phyloP scores from a whole-genome alignment of 75 land plant species.

The Gnetum montanum region DNA sequence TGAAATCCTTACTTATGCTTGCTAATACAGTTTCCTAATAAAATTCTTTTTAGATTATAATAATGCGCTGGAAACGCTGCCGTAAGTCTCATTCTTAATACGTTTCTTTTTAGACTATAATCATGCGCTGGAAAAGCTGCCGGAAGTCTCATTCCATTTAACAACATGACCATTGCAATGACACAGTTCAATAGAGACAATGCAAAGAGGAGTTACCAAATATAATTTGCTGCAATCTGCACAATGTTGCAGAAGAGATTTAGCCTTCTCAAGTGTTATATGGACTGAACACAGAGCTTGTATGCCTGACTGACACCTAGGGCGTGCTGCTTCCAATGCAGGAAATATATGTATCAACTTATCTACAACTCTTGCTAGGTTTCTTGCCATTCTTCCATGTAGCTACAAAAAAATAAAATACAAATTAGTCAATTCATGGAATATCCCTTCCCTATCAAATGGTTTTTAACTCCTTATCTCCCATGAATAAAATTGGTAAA shows the following conservation, averaged over 20 bases:
- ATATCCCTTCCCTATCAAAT: too few relatives aligned
- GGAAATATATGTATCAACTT: conserved; percentile 23
- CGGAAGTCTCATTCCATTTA: too few relatives aligned
- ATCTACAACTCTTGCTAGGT: conserved; percentile 15
- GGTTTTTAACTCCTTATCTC: too few relatives aligned
- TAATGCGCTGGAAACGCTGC: background rate
- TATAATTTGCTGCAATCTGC: conserved; percentile 56
- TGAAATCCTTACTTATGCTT: too few relatives aligned
- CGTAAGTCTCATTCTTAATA: too few relatives aligned
- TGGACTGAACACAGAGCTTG: conserved; percentile 52
- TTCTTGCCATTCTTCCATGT: conserved; percentile 27
- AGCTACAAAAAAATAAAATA: conserved; percentile 31
- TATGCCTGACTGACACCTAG: conserved; percentile 47
- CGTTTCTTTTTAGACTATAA: too few relatives aligned
- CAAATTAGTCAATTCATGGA: too few relatives aligned
- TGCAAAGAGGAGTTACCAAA: conserved; percentile 26
- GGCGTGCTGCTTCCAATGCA: conserved; percentile 27
- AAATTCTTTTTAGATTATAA: background rate
- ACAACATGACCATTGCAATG: too few relatives aligned
- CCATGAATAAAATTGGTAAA: too few relatives aligned
- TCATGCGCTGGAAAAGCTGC: too few relatives aligned
- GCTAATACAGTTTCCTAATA: too few relatives aligned
- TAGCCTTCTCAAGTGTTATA: conserved; percentile 40
- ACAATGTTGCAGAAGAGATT: conserved; percentile 45
- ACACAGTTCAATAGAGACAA: too few relatives aligned